These are phyloP conservation scores for Plasmodium inui DNA, from an alignment of 169 alveolate genomes.

Conservation along the genomic window DNA sequence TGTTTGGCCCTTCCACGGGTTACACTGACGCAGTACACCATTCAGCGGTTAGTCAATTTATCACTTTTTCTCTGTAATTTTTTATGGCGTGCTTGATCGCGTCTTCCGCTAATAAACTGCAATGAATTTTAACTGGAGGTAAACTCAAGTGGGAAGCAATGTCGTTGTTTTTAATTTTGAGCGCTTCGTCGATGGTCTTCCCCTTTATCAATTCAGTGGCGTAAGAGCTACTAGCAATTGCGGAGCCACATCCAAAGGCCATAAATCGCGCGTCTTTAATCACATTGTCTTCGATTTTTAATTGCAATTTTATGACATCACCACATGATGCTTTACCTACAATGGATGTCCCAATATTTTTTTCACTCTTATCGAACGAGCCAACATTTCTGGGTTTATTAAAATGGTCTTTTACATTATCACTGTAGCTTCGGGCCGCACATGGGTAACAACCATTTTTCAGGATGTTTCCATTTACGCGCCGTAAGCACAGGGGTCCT, in stretches of 20 bases:
- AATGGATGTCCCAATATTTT: constrained; percentile 94
- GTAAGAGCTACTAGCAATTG: constrained; percentile 98
- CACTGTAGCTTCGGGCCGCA: constrained; percentile 82
- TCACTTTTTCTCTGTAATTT: constrained; percentile 86
- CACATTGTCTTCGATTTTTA: constrained; percentile 94
- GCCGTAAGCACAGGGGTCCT: not conserved
- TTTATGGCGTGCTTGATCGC: constrained; percentile 97
- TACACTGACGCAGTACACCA: not conserved
- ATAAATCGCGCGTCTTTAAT: constrained; percentile 96
- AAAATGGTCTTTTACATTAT: constrained; percentile 94
- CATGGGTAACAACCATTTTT: not conserved
- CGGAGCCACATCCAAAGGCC: constrained; percentile 99
- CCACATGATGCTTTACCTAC: constrained; percentile 99
- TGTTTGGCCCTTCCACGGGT: not conserved
- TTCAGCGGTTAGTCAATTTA: constrained; percentile 68
- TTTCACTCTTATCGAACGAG: constrained; percentile 85
- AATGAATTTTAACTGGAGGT: constrained; percentile 99
- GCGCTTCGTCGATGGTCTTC: constrained; percentile 95
- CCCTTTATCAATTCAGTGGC: constrained; percentile 98
- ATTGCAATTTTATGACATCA: constrained; percentile 98
- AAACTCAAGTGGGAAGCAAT: constrained; percentile 94
- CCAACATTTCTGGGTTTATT: constrained; percentile 95
- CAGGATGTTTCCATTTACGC: constrained; percentile 17
- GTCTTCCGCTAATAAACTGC: constrained; percentile 98
- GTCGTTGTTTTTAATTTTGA: constrained; percentile 93